Conservation (phyloP, 1,284 basidiomycete species). For the Boletus mariae region DNA sequence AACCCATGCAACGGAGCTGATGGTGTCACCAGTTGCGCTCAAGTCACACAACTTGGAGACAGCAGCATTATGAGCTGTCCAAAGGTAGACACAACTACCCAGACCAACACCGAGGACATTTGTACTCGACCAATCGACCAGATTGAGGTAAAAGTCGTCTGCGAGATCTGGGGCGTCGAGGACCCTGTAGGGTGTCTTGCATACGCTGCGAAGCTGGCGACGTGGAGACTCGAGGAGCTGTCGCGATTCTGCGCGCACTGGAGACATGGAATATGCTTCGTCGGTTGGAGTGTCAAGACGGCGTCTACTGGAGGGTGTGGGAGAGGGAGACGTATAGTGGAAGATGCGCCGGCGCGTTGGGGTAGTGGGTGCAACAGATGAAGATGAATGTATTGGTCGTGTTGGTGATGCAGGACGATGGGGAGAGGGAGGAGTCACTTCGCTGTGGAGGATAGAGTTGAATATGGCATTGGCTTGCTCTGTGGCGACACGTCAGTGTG, state of each 20-base stretch:
- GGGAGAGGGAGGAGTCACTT: conserved; percentile 69
- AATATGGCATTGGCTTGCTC: conserved; percentile 81
- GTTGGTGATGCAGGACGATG: conserved; percentile 58
- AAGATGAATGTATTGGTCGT: conserved; percentile 40
- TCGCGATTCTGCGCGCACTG: conserved; percentile 82
- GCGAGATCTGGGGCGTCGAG: conserved; percentile 95
- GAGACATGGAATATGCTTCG: conserved; percentile 86
- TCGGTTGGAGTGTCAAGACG: conserved; percentile 76
- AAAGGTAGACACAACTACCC: conserved; percentile 90
- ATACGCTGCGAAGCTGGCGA: conserved; percentile 77
- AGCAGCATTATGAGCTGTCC: conserved; percentile 91
- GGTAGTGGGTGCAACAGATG: conserved; percentile 50
- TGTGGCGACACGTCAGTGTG: conserved; percentile 23
- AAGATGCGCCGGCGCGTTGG: conserved; percentile 67
- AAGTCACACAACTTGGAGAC: conserved; percentile 94
- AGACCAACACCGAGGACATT: conserved; percentile 95
- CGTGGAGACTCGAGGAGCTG: conserved; percentile 84
- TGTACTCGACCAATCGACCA: conserved; percentile 96
- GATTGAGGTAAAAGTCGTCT: conserved; percentile 97
- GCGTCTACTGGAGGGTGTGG: conserved; percentile 46
- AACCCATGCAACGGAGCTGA: conserved; percentile 91
- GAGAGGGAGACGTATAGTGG: conserved; percentile 58
- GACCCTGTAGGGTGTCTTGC: conserved; percentile 96
- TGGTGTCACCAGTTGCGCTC: conserved; percentile 54
- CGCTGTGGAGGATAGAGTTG: conserved; percentile 67